Evolutionary conservation across 2,329 filamentous ascomycete species (phyloP), one percentile per base, ranked within the genome.

Genomic region (Fusarium buxicola): DNA sequence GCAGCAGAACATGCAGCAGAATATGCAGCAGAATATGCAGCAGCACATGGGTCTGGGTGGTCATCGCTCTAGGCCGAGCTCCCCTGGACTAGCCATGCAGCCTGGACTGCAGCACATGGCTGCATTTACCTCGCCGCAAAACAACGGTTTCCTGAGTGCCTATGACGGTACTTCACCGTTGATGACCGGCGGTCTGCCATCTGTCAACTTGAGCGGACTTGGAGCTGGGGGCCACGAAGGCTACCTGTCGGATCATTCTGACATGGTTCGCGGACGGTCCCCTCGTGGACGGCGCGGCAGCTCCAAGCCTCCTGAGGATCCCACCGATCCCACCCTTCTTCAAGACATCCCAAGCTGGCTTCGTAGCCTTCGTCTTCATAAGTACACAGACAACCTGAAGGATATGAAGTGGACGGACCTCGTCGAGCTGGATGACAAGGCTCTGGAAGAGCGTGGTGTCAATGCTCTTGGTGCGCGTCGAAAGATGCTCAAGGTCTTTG

Each of bases 401-500:
- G 94, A 98, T 73, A 87, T 98, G 83, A 93, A 95, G 72, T 99
- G 95, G 95, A 91, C 90, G 25, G 95, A 99, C 50, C 80, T 99
- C 69, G 82, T 99, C 58, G 91, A 95, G 76, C 82, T 99, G 69
- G 92, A 97, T 72, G 95, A 99, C 69, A 94, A 94, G 74, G 94
- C 92, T 44, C 82, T 99, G 63, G 94, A 98, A 79, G 91, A 92
- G 24, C 90, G 92, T 48, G 95, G 95, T 45, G 95, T 99, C 28
- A 97, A 97, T 76, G 95, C 95, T 50, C 85, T 98, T 54, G 95
- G 95, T 70, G 95, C 95, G 15, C 85, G 95, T 69, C 91, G 94
- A 75, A 99, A 99, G 86, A 96, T 99, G 92, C 82, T 99, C 60
- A 99, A 99, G 87, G 95, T 98, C 54, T 98, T 98, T 78, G 95